These are phyloP conservation scores for Monosporozyma yasuniensis DNA, from an alignment of 805 yeast genomes.

Conservation along the genomic window DNA sequence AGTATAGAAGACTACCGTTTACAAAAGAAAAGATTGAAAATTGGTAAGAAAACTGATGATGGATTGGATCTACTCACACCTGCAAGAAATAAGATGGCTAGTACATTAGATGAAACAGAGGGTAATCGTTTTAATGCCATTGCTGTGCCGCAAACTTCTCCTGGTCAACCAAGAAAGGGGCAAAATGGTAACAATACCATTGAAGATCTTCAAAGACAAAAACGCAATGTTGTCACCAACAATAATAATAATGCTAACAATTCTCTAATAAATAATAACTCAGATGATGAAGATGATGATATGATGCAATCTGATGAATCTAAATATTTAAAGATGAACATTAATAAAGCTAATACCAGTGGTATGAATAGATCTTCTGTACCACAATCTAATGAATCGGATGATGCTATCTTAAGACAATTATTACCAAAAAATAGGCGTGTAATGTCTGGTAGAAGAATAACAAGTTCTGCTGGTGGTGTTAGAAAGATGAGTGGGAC, in stretches of 20 bases:
- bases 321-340: slow-evolving; percentile 11
- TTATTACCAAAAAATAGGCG: slow-evolving; percentile 27
- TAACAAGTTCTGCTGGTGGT: slow-evolving; percentile 27
- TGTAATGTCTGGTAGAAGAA: slow-evolving; percentile 26
- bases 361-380: slow-evolving; percentile 3
- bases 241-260: slow-evolving; percentile 7
- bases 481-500: slow-evolving; percentile 31
- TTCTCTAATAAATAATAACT: slow-evolving; percentile 9
- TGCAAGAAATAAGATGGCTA: slow-evolving; percentile 21
- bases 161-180: slow-evolving; percentile 90
- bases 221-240: neutral
- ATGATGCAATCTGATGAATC: slow-evolving; percentile 15
- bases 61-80: slow-evolving; percentile 22
- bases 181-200: slow-evolving; percentile 27
- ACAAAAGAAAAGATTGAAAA: slow-evolving; percentile 34
- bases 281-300: slow-evolving; percentile 11
- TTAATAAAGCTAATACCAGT: slow-evolving; percentile 16
- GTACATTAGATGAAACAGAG: slow-evolving; percentile 23
- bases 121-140: slow-evolving; percentile 20
- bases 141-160: slow-evolving; percentile 80
- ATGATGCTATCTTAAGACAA: slow-evolving; percentile 20
- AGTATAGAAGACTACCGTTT: slow-evolving; percentile 52
- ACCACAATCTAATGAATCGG: slow-evolving; percentile 10
- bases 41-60: slow-evolving; percentile 27
- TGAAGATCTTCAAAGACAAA: slow-evolving; percentile 25